phyloP scores from a whole-genome alignment of 306 rosid species.

The Sophora flavescens region DNA sequence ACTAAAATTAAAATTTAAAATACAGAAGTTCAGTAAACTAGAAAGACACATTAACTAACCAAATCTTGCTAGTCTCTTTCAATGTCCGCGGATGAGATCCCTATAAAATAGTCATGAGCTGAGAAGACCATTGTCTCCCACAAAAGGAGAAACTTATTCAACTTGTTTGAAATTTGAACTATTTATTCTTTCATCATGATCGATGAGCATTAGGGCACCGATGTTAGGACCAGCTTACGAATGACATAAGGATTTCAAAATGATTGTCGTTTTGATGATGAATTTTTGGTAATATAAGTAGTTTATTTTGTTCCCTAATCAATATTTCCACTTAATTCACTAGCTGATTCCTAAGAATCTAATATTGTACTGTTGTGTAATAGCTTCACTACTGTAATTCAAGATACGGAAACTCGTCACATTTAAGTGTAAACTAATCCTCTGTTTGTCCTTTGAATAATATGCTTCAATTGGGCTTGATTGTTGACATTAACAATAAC shows the following conservation, averaged over 20 bases:
- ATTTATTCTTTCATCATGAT: constrained; percentile 24
- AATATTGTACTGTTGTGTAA: constrained; percentile 6
- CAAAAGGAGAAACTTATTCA: neutral
- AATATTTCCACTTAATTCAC: constrained; percentile 1
- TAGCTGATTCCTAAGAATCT: constrained; percentile 5
- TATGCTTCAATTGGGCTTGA: constrained; percentile 11
- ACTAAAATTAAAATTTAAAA: neutral
- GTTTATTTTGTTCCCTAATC: constrained; percentile 21
- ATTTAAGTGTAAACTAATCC: constrained; percentile 9
- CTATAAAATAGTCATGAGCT: neutral
- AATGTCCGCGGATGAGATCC: neutral
- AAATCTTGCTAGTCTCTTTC: neutral
- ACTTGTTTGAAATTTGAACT: constrained; percentile 3
- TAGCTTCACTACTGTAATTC: constrained; percentile 1
- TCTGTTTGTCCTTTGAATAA: neutral
- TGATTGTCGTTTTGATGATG: neutral
- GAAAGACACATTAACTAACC: constrained; percentile 2
- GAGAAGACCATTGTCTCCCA: neutral
- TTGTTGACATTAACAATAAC: constrained; percentile 30
- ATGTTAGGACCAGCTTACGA: neutral
- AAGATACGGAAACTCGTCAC: constrained; percentile 27
- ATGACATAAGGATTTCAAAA: neutral
- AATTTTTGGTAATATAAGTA: neutral
- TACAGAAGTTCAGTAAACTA: constrained; percentile 6
- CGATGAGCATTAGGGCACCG: neutral